Evolutionary conservation across 306 rosid species (phyloP), one percentile per base, ranked within the genome.

Genomic region (Urtica urens): DNA sequence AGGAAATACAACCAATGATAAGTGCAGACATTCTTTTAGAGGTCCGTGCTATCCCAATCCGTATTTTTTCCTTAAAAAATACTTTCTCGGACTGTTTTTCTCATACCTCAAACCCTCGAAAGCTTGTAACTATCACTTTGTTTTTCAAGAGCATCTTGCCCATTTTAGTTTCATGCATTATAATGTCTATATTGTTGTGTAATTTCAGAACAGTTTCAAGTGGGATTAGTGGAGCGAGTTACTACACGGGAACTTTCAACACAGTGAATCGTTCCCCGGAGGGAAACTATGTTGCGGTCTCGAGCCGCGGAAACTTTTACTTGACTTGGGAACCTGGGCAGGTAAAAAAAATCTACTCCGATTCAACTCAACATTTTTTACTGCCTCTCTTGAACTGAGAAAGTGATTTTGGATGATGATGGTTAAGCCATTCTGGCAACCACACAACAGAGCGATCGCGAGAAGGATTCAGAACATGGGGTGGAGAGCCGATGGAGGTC

Each of bases 401-500:
- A 12, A 5, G 27, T 27, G 14, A 20, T 30, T 31, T 6, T 16
- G 16, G 7, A 23, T 23, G 19, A 33, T 11, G 45, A 40, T 53
- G 56, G 18, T 80, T 49, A 81, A 87, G 96, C 75, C 94, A 51
- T 87, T 34, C 78, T 87, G 96, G 96, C 96, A 87, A 64, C 96
- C 96, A 19, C 96, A 87, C 72, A 87, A 87, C 54, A 81, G 95
- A 78, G 78, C 97, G 43, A 62, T 81, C 57, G 97, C 95, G 20
- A 79, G 97, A 71, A 90, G 97, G 78, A 84, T 90, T 58, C 97
- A 90, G 62, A 90, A 84, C 77, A 90, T 90, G 97, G 97, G 97
- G 44, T 90, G 97, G 97, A 84, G 97, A 81, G 92, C 95, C 46
- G 97, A 90, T 69, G 97, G 95, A 63, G 97, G 97, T 66, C 92